A percentile compares a stretch with the other conserved stretches of the same genome.
These are phyloP conservation scores for Medicago lupulina DNA, from an alignment of 306 rosid species.

Conservation along the genomic window DNA sequence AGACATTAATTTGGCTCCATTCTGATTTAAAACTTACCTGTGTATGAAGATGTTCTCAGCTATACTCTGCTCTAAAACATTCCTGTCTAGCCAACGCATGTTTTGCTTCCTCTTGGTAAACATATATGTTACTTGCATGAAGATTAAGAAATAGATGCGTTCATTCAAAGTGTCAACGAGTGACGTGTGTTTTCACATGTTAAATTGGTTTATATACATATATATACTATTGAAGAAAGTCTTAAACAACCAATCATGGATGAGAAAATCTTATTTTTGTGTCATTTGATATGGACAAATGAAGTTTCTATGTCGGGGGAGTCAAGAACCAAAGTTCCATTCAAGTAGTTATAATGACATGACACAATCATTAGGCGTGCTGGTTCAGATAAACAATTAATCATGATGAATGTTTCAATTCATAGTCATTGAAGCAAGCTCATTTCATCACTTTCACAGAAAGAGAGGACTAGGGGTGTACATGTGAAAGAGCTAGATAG, in stretches of 20 bases:
- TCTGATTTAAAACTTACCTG: background rate
- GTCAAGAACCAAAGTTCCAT: background rate
- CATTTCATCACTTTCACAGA: background rate
- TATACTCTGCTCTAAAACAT: background rate
- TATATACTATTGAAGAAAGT: background rate
- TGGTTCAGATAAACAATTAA: background rate
- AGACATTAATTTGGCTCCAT: background rate
- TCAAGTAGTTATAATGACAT: background rate
- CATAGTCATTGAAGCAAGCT: background rate
- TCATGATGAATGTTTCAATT: background rate
- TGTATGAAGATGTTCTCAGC: background rate
- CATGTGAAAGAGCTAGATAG: background rate
- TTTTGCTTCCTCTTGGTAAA: background rate
- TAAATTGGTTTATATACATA: background rate
- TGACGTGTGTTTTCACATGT: slow-evolving; percentile 12
- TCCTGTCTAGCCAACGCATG: background rate
- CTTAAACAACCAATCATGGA: slow-evolving; percentile 22
- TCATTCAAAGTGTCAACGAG: background rate
- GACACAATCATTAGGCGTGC: slow-evolving; percentile 8
- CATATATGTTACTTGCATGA: background rate
- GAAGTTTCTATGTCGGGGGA: background rate
- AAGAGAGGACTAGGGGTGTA: background rate
- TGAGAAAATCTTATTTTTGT: background rate
- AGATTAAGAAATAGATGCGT: background rate
- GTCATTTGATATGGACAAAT: background rate